Conservation (phyloP, 2,329 filamentous ascomycete species). For the Monosporascus ibericus region DNA sequence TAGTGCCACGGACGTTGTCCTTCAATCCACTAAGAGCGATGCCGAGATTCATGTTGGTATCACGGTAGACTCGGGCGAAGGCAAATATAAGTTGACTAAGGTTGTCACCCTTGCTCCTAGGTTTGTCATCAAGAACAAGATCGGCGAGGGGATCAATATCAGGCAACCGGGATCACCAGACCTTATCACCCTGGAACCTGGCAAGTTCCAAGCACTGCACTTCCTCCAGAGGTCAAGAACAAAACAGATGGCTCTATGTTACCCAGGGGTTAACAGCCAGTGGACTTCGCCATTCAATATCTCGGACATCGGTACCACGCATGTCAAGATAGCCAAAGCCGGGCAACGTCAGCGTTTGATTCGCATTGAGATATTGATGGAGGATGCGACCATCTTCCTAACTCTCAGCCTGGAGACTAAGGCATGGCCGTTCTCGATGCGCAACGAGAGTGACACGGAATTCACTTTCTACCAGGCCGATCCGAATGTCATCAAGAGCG, state of each 20-base stretch:
- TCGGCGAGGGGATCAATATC: constrained; percentile 81
- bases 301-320: constrained; percentile 83
- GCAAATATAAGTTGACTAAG: constrained; percentile 97
- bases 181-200: constrained; percentile 68
- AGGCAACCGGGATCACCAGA: constrained; percentile 89
- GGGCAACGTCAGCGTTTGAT: constrained; percentile 86
- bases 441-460: constrained; percentile 94
- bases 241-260: constrained; percentile 89
- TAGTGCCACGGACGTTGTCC: constrained; percentile 80
- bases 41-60: constrained; percentile 89
- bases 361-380: constrained; percentile 83
- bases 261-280: constrained; percentile 89
- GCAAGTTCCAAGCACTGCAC: constrained; percentile 79
- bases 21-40: constrained; percentile 63
- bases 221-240: constrained; percentile 77
- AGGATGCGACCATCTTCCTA: constrained; percentile 88
- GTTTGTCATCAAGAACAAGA: constrained; percentile 90
- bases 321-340: constrained; percentile 88
- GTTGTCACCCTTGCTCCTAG: constrained; percentile 88
- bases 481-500: constrained; percentile 79
- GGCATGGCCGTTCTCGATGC: constrained; percentile 98
- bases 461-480: constrained; percentile 96
- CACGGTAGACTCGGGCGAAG: constrained; percentile 81
- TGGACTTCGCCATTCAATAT: constrained; percentile 99
- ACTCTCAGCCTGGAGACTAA: constrained; percentile 86